A percentile compares a stretch with the other conserved stretches of the same genome.
phyloP scores from a whole-genome alignment of 345 rosid genomes.

The Acer yangbiense region DNA sequence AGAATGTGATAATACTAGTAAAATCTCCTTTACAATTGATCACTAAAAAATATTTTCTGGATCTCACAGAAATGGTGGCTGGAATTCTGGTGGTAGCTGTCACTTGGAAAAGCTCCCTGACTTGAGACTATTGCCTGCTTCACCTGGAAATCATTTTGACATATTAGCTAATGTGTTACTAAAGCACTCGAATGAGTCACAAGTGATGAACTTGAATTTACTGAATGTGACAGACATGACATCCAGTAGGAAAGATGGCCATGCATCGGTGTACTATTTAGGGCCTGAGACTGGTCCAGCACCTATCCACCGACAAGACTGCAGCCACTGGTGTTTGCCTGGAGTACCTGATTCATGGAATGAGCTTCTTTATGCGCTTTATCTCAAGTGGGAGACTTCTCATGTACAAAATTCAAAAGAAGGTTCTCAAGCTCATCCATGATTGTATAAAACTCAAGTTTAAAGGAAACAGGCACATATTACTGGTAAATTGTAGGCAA shows the following conservation, averaged over 20 bases:
- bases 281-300: conserved; percentile 48
- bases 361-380: conserved; percentile 56
- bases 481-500: not conserved
- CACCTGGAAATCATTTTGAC: conserved; percentile 38
- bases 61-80: conserved; percentile 59
- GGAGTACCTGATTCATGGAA: conserved; percentile 85
- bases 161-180: conserved; percentile 40
- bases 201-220: conserved; percentile 31
- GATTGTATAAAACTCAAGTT: not conserved
- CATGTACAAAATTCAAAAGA: conserved; percentile 11
- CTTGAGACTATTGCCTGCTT: conserved; percentile 37
- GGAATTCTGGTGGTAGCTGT: conserved; percentile 59
- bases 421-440: conserved; percentile 18
- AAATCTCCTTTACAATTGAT: not conserved
- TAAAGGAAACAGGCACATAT: not conserved
- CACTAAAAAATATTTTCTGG: not conserved
- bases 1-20: no score
- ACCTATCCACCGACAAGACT: conserved; percentile 67
- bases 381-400: conserved; percentile 37
- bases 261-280: conserved; percentile 64
- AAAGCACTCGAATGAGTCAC: conserved; percentile 32
- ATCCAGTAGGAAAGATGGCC: conserved; percentile 72
- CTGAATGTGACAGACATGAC: conserved; percentile 72
- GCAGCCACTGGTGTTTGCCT: conserved; percentile 95
- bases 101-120: conserved; percentile 76